These are phyloP conservation scores for Populus hybrid DNA, from an alignment of 441 rosid species.

Conservation along the genomic window DNA sequence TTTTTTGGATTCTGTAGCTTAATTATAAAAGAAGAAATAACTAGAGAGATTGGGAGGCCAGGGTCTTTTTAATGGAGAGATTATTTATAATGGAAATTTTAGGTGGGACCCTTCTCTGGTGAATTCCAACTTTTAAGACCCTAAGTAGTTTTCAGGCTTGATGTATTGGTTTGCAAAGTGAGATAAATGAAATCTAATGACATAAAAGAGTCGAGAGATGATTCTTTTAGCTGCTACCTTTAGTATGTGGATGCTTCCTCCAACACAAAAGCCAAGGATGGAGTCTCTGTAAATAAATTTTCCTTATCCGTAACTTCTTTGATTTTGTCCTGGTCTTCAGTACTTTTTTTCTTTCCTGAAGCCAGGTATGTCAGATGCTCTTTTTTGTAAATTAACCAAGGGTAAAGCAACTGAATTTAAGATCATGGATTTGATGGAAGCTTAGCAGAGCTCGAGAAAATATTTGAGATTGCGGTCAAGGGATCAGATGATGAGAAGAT, in stretches of 20 bases:
- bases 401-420: slow-evolving; percentile 3
- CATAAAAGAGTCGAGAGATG: not conserved
- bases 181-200: not conserved
- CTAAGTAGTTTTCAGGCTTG: not conserved
- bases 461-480: slow-evolving; percentile 84
- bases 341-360: slow-evolving; percentile 63
- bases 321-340: slow-evolving; percentile 58
- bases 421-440: slow-evolving; percentile 76
- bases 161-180: not conserved
- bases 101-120: not conserved
- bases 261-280: not conserved
- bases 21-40: too few relatives aligned
- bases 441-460: slow-evolving; percentile 97
- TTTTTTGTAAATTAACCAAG: slow-evolving; percentile 68
- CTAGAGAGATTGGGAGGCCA: not conserved
- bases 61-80: not conserved
- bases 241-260: not conserved
- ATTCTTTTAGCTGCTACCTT: not conserved
- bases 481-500: slow-evolving; percentile 97
- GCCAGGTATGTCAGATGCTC: slow-evolving; percentile 71
- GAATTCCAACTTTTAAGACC: not conserved
- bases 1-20: not conserved
- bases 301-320: slow-evolving; percentile 24
- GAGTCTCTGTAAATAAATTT: not conserved
- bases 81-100: not conserved